Conservation (phyloP, 352 stramenopile genomes). For the Globisporangium solare region DNA sequence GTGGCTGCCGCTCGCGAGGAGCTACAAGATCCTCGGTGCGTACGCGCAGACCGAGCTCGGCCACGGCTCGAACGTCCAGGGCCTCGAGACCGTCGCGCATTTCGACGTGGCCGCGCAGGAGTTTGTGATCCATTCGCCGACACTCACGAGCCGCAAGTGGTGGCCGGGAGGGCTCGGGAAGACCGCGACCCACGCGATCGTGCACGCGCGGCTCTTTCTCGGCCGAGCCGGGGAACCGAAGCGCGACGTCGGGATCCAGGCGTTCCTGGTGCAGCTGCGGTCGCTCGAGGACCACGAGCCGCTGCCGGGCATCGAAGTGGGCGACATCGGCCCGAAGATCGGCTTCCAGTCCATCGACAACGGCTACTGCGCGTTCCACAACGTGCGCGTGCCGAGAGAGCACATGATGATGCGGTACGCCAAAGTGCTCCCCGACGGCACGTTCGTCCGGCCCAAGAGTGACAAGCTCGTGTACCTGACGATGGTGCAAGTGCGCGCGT, state of each 20-base stretch:
- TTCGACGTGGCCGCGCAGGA: conserved; percentile 88
- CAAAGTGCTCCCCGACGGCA: conserved; percentile 50
- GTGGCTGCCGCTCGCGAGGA: conserved; percentile 61
- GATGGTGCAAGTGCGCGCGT: conserved; percentile 29
- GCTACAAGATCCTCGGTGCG: conserved; percentile 75
- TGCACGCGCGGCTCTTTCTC: conserved; percentile 82
- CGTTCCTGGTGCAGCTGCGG: conserved; percentile 91
- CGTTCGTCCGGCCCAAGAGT: conserved; percentile 51
- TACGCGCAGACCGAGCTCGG: conserved; percentile 96
- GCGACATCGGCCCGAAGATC: conserved; percentile 92
- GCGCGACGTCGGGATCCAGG: conserved; percentile 87
- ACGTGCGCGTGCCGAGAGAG: conserved; percentile 81
- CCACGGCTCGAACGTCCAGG: conserved; percentile 91
- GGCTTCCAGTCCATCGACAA: conserved; percentile 92
- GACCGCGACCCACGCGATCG: conserved; percentile 90
- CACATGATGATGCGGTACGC: conserved; percentile 51
- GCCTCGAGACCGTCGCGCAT: conserved; percentile 89
- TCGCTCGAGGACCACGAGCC: conserved; percentile 72
- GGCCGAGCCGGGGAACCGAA: conserved; percentile 16
- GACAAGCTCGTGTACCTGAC: conserved; percentile 54
- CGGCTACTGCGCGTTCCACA: conserved; percentile 83
- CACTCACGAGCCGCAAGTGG: conserved; percentile 93
- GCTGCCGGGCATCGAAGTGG: conserved; percentile 83
- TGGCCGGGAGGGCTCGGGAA: conserved; percentile 92
- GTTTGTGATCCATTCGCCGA: conserved; percentile 94